phyloP scores from a whole-genome alignment of 2,329 filamentous ascomycete genomes.

The Pseudogymnoascus sp. region DNA sequence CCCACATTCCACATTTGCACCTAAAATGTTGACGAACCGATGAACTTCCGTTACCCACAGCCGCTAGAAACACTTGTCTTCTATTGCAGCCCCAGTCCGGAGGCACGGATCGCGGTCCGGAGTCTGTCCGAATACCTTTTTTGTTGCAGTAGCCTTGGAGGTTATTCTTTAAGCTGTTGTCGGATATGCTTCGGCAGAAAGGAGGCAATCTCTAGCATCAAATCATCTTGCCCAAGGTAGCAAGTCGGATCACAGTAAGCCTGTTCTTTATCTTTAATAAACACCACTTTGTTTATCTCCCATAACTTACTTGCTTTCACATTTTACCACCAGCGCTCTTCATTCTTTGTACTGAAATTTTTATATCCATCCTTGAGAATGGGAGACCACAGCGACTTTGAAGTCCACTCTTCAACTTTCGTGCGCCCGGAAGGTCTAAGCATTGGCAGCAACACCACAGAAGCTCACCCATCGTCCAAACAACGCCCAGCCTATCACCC shows the following conservation, averaged over 20 bases:
- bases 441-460: neutral
- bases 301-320: neutral
- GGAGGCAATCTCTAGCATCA: neutral
- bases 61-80: neutral
- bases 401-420: neutral
- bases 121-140: neutral
- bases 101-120: neutral
- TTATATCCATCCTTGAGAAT: neutral
- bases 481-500: neutral
- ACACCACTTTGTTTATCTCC: neutral
- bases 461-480: neutral
- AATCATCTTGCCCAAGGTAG: neutral
- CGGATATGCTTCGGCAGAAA: neutral
- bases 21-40: neutral
- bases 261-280: neutral
- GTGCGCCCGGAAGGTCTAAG: neutral
- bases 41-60: neutral
- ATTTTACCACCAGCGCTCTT: neutral
- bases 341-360: neutral
- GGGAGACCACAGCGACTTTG: neutral
- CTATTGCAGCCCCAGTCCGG: neutral
- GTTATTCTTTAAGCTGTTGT: neutral
- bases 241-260: neutral
- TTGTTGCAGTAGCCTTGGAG: neutral
- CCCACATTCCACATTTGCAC: neutral